Conservation (phyloP, 225 moss, liverwort and hornwort species). For the Pseudoscleropodium purum region DNA sequence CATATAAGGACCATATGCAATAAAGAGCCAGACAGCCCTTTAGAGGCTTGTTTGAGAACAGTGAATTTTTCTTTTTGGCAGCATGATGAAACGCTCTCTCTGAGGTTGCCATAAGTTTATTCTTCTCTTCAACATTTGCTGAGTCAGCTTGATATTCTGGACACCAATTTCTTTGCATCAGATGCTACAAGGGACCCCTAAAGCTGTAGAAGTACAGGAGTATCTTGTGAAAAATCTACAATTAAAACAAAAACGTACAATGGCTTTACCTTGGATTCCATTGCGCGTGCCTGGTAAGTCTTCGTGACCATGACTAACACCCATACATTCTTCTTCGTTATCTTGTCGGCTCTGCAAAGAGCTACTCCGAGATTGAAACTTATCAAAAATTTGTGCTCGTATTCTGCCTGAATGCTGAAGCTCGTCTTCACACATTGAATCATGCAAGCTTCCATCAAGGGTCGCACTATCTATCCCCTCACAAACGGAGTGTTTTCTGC, state of each 20-base stretch:
- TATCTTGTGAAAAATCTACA: not conserved
- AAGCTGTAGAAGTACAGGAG: not conserved
- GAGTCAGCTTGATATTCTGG: not conserved
- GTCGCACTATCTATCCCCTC: slow-evolving; percentile 6
- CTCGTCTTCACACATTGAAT: not conserved
- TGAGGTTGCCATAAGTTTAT: not conserved
- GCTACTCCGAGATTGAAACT: not conserved
- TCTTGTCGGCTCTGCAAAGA: not conserved
- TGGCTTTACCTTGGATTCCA: slow-evolving; percentile 6
- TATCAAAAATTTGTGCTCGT: not conserved
- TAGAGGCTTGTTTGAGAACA: slow-evolving; percentile 26
- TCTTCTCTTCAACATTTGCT: not conserved
- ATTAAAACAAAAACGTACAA: not conserved
- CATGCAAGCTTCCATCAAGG: too few relatives aligned
- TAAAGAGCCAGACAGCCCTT: slow-evolving; percentile 6
- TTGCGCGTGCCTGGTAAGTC: not conserved
- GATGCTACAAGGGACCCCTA: not conserved
- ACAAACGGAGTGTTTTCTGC: slow-evolving; percentile 11
- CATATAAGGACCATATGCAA: slow-evolving; percentile 25
- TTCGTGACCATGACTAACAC: not conserved
- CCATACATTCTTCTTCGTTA: not conserved
- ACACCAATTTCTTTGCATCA: not conserved
- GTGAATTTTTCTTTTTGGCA: slow-evolving; percentile 10
- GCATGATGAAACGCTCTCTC: not conserved
- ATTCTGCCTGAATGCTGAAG: not conserved